Conservation (phyloP, 2,329 filamentous ascomycete species). For the Teratosphaeria viscida region DNA sequence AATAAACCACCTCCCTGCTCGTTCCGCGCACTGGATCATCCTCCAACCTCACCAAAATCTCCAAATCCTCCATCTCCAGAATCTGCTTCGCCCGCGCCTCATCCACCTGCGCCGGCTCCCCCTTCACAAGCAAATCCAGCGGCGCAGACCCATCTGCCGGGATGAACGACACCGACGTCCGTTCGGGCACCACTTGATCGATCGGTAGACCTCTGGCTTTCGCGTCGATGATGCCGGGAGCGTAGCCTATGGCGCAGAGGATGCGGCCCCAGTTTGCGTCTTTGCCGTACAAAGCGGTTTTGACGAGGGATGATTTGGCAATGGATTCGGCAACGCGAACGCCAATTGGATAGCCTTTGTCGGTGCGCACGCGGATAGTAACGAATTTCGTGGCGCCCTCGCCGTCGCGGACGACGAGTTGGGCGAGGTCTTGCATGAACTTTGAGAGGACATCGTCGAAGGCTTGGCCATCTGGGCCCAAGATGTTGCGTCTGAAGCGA, state of each 20-base stretch:
- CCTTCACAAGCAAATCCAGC: constrained; percentile 65
- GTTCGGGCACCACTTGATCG: constrained; percentile 14
- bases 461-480: constrained; percentile 45
- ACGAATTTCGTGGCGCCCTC: constrained; percentile 98
- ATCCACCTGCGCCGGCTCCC: constrained; percentile 70
- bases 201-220: constrained; percentile 10
- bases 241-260: constrained; percentile 84
- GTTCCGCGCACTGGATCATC: constrained; percentile 36
- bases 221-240: constrained; percentile 43
- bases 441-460: constrained; percentile 61
- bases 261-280: constrained; percentile 99
- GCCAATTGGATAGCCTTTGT: constrained; percentile 36
- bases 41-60: constrained; percentile 65
- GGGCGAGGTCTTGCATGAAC: constrained; percentile 75
- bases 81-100: constrained; percentile 69
- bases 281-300: constrained; percentile 92
- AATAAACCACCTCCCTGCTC: constrained; percentile 47
- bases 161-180: constrained; percentile 69
- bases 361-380: constrained; percentile 61
- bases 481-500: neutral
- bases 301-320: constrained; percentile 83
- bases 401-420: constrained; percentile 89
- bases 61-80: constrained; percentile 64
- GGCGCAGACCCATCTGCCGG: constrained; percentile 67
- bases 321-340: constrained; percentile 77